Base-by-base conservation (phyloP, 805 yeast genomes). In the Myxozyma melibiosi region DNA sequence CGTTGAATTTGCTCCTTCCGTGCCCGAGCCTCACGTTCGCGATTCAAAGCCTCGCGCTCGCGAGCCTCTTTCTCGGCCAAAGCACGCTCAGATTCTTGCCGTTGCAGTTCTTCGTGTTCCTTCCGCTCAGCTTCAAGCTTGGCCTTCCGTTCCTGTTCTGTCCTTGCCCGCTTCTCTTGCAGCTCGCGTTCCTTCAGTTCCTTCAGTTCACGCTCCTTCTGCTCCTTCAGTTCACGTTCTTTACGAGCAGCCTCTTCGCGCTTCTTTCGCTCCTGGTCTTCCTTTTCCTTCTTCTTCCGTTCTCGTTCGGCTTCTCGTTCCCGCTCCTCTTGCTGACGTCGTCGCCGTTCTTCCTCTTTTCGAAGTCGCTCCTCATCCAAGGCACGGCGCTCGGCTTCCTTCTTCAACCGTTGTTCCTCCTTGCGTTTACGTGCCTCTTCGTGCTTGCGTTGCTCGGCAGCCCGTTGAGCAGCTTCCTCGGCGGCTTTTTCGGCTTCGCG, bases 401-500 rank as follows among this genome's bases (percentile, higher is more conserved):
- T 62, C 51, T 63, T 65, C 24, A 57, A 44, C 27, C 65, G 48
- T 20, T 48, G 65, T 31, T 65, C 66, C 35, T 64, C 68, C 9
- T 60, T 52, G 28, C 52, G 57, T 41, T 58, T 62, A 27, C 61
- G 63, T 5, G 62, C 55, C 28, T 65, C 67, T 43, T 57, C 59
- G 18, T 37, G 46, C 43, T 61, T 61, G 16, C 54, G 63, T 9
- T 35, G 53, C 38, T 64, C 66, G n/a, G 37, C 55, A 8, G 63
- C 65, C 4, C 56, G 49, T 18, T 42, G 42, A 18, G 64, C 65
- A 18, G 65, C 68, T 41, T 65, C 64, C 35, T 61, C 64, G 30
- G 66, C 68, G n/a, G 66, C 68, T 42, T 64, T 66, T 55, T 76
- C 78, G 7, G 72, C 71, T 31, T 67, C 72, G 46, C 65, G 67